Evolutionary conservation across 768 basidiomycete species (phyloP).

Genomic region (Podaxis rugospora): DNA sequence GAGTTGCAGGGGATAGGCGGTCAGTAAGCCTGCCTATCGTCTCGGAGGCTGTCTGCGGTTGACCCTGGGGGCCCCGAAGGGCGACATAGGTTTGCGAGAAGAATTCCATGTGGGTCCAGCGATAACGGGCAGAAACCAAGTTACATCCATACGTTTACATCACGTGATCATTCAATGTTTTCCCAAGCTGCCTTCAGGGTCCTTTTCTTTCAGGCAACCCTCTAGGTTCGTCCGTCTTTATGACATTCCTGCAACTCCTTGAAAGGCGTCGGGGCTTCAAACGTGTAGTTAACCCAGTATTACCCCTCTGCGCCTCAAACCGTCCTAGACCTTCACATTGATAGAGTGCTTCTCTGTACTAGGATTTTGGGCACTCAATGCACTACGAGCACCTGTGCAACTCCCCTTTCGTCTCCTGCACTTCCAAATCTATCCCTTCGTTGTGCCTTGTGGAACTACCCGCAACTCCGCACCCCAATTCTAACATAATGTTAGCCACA

Average conservation of each 20-base stretch:
- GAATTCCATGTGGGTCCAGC: slow-evolving; percentile 62
- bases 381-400: not conserved
- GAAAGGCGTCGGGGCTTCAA: not conserved
- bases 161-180: not conserved
- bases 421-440: not conserved
- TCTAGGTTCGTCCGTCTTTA: not conserved
- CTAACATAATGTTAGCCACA: not conserved
- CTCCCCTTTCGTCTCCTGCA: not conserved
- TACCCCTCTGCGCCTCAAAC: not conserved
- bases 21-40: slow-evolving; percentile 88
- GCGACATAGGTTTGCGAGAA: slow-evolving; percentile 83
- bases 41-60: slow-evolving; percentile 78
- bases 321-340: not conserved
- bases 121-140: not conserved
- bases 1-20: slow-evolving; percentile 82
- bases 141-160: not conserved
- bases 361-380: not conserved
- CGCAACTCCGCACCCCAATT: not conserved
- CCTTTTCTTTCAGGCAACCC: not conserved
- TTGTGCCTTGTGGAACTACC: not conserved
- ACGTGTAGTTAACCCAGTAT: not conserved
- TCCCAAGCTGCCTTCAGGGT: not conserved
- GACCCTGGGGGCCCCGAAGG: slow-evolving; percentile 77
- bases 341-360: not conserved
- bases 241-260: not conserved